These are phyloP conservation scores for Epichloe sibirici DNA, from an alignment of 2,329 filamentous ascomycete species.

Conservation along the genomic window DNA sequence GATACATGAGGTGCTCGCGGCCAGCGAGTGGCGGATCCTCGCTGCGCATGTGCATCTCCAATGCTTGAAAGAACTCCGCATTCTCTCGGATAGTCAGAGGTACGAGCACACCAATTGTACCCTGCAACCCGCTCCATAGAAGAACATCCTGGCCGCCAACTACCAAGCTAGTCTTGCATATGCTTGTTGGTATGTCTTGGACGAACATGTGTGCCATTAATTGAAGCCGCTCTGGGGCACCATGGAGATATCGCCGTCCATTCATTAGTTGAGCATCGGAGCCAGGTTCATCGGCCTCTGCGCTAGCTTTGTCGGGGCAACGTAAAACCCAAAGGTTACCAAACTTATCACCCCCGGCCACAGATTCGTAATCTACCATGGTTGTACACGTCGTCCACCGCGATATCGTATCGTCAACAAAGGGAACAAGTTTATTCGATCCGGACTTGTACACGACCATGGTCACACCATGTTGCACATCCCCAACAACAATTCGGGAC, in stretches of 20 bases:
- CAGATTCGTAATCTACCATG: conserved; percentile 96
- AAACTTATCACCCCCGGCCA: conserved; percentile 92
- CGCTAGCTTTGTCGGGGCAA: conserved; percentile 72
- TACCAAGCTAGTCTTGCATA: conserved; percentile 80
- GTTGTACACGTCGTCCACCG: conserved; percentile 84
- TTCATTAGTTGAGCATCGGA: conserved; percentile 85
- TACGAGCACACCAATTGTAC: conserved; percentile 83
- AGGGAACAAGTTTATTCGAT: conserved; percentile 84
- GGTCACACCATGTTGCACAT: conserved; percentile 82
- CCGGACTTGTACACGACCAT: conserved; percentile 89
- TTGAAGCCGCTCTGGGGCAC: conserved; percentile 70
- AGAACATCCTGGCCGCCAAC: conserved; percentile 85
- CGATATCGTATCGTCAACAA: conserved; percentile 78
- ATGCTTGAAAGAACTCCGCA: conserved; percentile 91
- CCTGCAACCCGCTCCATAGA: conserved; percentile 92
- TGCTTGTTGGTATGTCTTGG: conserved; percentile 82
- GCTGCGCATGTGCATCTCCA: conserved; percentile 76
- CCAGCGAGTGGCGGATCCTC: conserved; percentile 84
- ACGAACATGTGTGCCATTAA: conserved; percentile 81
- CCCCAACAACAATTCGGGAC: conserved; percentile 79
- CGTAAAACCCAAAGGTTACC: conserved; percentile 91
- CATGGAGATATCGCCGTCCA: conserved; percentile 79
- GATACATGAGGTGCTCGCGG: conserved; percentile 87
- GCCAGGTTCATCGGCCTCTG: conserved; percentile 84
- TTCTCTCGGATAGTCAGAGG: conserved; percentile 87